phyloP scores from a whole-genome alignment of 2,329 filamentous ascomycete genomes.

The Xylaria polymorpha region DNA sequence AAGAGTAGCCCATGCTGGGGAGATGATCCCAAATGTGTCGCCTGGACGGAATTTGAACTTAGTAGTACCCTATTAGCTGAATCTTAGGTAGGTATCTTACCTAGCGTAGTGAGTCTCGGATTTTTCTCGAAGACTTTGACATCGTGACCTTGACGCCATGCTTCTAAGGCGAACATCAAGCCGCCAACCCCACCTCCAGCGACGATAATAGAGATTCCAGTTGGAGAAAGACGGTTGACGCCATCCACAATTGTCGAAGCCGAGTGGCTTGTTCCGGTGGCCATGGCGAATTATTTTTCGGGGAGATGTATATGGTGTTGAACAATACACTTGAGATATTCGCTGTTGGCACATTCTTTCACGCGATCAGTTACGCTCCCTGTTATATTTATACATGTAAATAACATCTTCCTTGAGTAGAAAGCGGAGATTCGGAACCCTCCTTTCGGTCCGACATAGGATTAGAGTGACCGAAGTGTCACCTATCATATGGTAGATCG shows the following conservation, averaged over 20 bases:
- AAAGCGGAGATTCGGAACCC: background rate
- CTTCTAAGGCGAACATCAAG: constrained; percentile 36
- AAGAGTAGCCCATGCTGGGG: constrained; percentile 21
- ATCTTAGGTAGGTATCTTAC: constrained; percentile 1
- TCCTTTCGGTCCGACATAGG: background rate
- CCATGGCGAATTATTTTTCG: background rate
- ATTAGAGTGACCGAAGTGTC: background rate
- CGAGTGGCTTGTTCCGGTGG: background rate
- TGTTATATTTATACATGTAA: background rate
- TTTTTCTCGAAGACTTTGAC: constrained; percentile 36
- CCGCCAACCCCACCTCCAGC: constrained; percentile 35
- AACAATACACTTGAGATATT: background rate
- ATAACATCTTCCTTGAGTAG: background rate
- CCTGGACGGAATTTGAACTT: background rate
- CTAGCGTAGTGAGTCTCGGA: constrained; percentile 14
- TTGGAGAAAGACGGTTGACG: constrained; percentile 1
- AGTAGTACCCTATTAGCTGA: background rate
- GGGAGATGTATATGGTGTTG: background rate
- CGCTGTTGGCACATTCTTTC: background rate
- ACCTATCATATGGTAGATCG: background rate
- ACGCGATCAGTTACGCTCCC: background rate
- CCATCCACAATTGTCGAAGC: constrained; percentile 4
- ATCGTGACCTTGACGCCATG: constrained; percentile 39
- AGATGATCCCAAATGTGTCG: constrained; percentile 1
- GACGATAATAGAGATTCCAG: constrained; percentile 33